These are phyloP conservation scores for Neurospora africana DNA, from an alignment of 495 filamentous ascomycete species.

Conservation along the genomic window DNA sequence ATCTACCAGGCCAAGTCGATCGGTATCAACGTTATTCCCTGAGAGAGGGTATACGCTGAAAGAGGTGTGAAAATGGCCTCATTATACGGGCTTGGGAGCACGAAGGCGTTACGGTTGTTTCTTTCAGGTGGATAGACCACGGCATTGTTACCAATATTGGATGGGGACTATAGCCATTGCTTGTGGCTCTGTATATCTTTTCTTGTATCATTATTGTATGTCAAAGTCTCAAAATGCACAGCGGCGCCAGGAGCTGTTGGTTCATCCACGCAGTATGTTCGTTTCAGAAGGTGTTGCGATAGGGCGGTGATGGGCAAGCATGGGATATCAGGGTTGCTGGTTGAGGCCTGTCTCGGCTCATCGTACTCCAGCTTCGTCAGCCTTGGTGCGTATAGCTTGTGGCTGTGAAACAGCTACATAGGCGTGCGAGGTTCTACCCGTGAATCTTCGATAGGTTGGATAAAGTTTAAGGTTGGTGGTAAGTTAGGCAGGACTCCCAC, in stretches of 20 bases:
- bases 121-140: not conserved
- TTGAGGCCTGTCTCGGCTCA: not conserved
- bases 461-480: not conserved
- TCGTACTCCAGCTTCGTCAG: not conserved
- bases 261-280: not conserved
- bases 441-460: not conserved
- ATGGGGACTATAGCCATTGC: not conserved
- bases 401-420: not conserved
- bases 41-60: conserved; percentile 2
- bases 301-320: not conserved
- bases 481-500: not conserved
- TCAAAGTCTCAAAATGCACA: not conserved
- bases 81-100: conserved; percentile 1
- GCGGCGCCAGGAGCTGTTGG: not conserved
- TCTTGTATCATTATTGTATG: conserved; percentile 4
- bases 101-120: conserved; percentile 20
- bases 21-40: conserved; percentile 73
- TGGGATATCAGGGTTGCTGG: not conserved
- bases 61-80: not conserved
- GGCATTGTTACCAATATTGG: not conserved
- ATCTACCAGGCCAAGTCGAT: conserved; percentile 83
- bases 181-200: conserved; percentile 3
- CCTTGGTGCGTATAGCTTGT: not conserved
- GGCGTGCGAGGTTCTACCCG: not conserved
- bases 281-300: not conserved